These are phyloP conservation scores for Blastobotrys aristatus DNA, from an alignment of 1,139 yeast genomes.

Conservation along the genomic window DNA sequence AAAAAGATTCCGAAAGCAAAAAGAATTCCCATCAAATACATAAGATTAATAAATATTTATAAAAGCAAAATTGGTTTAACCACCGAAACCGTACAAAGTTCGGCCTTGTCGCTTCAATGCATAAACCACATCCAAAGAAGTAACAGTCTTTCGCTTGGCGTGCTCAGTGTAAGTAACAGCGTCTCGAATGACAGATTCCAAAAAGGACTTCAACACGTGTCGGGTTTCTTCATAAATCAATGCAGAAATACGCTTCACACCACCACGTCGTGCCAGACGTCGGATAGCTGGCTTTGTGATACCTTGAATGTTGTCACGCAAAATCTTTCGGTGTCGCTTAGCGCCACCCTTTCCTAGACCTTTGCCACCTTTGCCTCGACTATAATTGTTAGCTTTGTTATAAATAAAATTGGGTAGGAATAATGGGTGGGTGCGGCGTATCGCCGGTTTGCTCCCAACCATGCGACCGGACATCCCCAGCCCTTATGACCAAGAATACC, in stretches of 20 bases:
- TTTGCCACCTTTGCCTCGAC: slow-evolving; percentile 99
- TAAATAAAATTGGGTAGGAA: no score
- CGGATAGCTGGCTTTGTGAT: slow-evolving; percentile 99
- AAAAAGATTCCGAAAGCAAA: background rate
- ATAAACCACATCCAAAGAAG: slow-evolving; percentile 97
- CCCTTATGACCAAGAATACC: no score
- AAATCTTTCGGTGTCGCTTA: slow-evolving; percentile 99
- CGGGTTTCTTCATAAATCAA: slow-evolving; percentile 98
- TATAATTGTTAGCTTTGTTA: no score
- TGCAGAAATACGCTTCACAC: slow-evolving; percentile 99
- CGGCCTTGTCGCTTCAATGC: slow-evolving; percentile 99
- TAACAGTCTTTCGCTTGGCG: slow-evolving; percentile 99
- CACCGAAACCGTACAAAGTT: slow-evolving; percentile 99
- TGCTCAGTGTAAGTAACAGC: slow-evolving; percentile 99
- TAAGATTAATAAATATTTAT: background rate
- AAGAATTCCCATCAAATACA: background rate
- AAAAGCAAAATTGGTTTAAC: slow-evolving; percentile 45
- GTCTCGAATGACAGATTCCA: slow-evolving; percentile 97
- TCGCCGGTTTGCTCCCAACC: no score
- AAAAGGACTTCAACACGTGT: slow-evolving; percentile 91
- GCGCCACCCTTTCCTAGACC: slow-evolving; percentile 99
- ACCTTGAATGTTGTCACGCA: slow-evolving; percentile 99
- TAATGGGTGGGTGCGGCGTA: no score
- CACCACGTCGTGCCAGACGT: slow-evolving; percentile 99
- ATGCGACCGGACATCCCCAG: no score